Percentiles rank a stretch among this genome's conserved stretches.
These are phyloP conservation scores for Stereum hirsutum DNA, from an alignment of 1,284 basidiomycete genomes.

Conservation along the genomic window DNA sequence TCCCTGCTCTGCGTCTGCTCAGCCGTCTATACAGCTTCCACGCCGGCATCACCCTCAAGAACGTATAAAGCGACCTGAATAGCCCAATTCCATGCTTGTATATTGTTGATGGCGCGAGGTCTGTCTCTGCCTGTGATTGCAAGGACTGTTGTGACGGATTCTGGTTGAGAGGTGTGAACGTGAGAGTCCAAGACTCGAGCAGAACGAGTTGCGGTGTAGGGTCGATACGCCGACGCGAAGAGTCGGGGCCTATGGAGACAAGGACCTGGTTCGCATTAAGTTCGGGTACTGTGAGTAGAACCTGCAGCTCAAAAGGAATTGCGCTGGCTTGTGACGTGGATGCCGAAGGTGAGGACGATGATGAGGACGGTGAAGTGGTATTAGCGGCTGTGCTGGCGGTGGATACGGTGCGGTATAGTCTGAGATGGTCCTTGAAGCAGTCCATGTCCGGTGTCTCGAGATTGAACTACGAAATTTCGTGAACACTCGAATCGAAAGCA, in stretches of 20 bases:
- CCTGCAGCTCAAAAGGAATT: conserved; percentile 54
- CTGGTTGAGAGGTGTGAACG: conserved; percentile 29
- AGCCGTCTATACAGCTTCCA: conserved; percentile 64
- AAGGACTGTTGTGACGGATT: neutral
- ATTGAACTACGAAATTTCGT: conserved; percentile 58
- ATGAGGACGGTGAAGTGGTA: too few species aligned
- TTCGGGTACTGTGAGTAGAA: conserved; percentile 61
- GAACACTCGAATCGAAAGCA: neutral
- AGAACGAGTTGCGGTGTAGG: conserved; percentile 59
- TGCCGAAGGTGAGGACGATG: too few species aligned
- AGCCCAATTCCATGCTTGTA: conserved; percentile 78
- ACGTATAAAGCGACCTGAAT: conserved; percentile 64
- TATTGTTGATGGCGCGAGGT: conserved; percentile 60
- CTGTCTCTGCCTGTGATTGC: conserved; percentile 19
- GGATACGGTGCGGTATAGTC: conserved; percentile 55
- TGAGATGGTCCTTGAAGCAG: conserved; percentile 50
- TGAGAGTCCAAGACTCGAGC: conserved; percentile 64
- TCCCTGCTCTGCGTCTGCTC: conserved; percentile 29
- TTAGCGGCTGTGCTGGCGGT: conserved; percentile 26
- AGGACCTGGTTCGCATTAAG: conserved; percentile 60
- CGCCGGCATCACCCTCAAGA: conserved; percentile 61
- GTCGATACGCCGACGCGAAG: conserved; percentile 52
- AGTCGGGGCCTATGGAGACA: conserved; percentile 48
- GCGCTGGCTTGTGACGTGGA: too few species aligned
- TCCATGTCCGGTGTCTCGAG: conserved; percentile 66